Evolutionary conservation across 116 monocot genomes (phyloP), one percentile per base, ranked within the genome.

Genomic region (Papilionanthe hybrid): DNA sequence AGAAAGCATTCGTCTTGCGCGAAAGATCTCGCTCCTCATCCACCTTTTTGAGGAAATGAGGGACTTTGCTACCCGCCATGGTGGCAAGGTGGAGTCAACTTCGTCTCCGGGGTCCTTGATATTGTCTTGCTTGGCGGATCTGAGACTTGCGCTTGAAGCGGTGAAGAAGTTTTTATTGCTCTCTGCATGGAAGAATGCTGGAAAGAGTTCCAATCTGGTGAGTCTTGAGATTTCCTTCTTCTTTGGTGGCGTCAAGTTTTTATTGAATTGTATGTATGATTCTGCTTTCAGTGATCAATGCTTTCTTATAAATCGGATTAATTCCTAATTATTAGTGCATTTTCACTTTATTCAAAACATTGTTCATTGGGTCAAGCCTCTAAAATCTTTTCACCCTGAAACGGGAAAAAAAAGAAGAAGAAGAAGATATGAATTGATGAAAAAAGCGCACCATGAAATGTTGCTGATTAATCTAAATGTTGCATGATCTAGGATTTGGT

Each of bases 161-260:
- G 90, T 85, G n/a, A 83, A 82, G 86, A 77, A 90, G 73, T 92
- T 92, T 49, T 55, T 96, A 23, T 13, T 75, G 81, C 78, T 85
- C 19, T 9, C 17, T 23, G n/a, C 30, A 7, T 45, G 74, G 65
- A 65, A 72, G 18, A 20, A 13, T 7, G 23, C 8, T 2, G 75
- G 45, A 20, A 42, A 27, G 25, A 49, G 49, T 27, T 45, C 75
- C 75, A 41, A 42, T 75, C 41, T 45, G 75, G 75, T 75, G 27
- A 75, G 75, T 49, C 6, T 72, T 72, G 19, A 72, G 27, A 28
- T 19, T 72, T 30, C 13, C 9, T 72, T 28, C 17, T 44, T 42
- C 2, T 43, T 9, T 66, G 66, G 9, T 66, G 9, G 28, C 1
- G 32, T 37, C 37, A 77, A 13, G 20, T n/a, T 22, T 71, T 69